Conservation (phyloP, 2,329 filamentous ascomycete genomes). For the Penicillium sp. region DNA sequence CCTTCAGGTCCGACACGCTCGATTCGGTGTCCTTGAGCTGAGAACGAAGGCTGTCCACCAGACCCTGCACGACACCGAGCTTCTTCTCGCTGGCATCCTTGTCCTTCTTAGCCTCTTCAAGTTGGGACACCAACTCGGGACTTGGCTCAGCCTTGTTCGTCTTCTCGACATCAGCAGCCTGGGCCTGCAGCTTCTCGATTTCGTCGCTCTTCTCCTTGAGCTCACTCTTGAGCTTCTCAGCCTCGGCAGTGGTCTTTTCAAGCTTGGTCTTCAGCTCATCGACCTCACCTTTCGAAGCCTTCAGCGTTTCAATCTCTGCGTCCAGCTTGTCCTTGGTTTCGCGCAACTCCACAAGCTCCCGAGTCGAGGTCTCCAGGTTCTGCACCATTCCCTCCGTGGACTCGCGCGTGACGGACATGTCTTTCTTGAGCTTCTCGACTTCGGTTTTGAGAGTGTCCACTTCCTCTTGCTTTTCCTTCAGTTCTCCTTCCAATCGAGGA, state of each 20-base stretch:
- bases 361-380: constrained; percentile 65
- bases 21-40: constrained; percentile 56
- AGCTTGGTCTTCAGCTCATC: constrained; percentile 43
- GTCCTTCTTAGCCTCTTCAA: constrained; percentile 37
- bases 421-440: constrained; percentile 65
- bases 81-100: constrained; percentile 51
- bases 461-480: constrained; percentile 68
- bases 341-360: constrained; percentile 58
- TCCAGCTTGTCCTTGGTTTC: constrained; percentile 54
- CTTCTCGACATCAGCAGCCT: constrained; percentile 24
- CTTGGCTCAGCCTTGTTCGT: constrained; percentile 21
- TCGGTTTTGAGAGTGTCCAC: constrained; percentile 69
- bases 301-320: constrained; percentile 46
- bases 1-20: constrained; percentile 47
- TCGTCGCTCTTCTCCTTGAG: constrained; percentile 43
- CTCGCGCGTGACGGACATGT: constrained; percentile 70
- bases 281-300: constrained; percentile 42
- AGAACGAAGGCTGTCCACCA: constrained; percentile 54
- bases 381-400: constrained; percentile 64
- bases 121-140: constrained; percentile 28
- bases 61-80: constrained; percentile 52
- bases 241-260: constrained; percentile 26
- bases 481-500: constrained; percentile 72
- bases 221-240: constrained; percentile 37
- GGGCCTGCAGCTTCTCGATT: constrained; percentile 35